Percentiles rank a stretch among this genome's conserved stretches.
Conservation (phyloP, 2,329 filamentous ascomycete species). For the Fusarium pseudoanthophilum region DNA sequence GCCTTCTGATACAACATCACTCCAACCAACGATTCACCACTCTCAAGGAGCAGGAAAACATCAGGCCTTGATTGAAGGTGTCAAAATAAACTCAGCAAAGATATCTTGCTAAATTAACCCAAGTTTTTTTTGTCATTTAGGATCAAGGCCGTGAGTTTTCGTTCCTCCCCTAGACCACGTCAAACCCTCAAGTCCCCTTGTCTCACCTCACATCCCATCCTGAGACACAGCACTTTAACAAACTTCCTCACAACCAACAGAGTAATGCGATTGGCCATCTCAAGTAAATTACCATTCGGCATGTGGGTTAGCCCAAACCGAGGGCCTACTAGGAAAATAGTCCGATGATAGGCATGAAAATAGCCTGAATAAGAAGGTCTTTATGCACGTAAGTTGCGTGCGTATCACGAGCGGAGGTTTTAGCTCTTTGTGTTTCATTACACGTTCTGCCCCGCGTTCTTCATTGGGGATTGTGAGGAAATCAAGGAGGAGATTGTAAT, state of each 20-base stretch:
- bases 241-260: not conserved
- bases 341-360: constrained; percentile 9
- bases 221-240: not conserved
- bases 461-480: not conserved
- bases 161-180: not conserved
- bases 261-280: not conserved
- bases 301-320: not conserved
- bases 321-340: not conserved
- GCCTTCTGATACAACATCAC: not conserved
- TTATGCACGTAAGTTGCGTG: constrained; percentile 17
- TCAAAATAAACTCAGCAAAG: not conserved
- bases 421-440: constrained; percentile 8
- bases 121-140: not conserved
- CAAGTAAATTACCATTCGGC: not conserved
- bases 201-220: not conserved
- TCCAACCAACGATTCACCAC: not conserved
- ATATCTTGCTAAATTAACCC: accelerated
- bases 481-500: not conserved
- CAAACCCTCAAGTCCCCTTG: not conserved
- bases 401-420: constrained; percentile 10
- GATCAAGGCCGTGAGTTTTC: not conserved
- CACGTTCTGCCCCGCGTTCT: not conserved
- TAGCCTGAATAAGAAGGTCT: constrained; percentile 19
- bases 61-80: not conserved
- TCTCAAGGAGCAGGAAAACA: not conserved